Evolutionary conservation across 805 yeast species (phyloP).

Genomic region (Nakazawaea peltata): DNA sequence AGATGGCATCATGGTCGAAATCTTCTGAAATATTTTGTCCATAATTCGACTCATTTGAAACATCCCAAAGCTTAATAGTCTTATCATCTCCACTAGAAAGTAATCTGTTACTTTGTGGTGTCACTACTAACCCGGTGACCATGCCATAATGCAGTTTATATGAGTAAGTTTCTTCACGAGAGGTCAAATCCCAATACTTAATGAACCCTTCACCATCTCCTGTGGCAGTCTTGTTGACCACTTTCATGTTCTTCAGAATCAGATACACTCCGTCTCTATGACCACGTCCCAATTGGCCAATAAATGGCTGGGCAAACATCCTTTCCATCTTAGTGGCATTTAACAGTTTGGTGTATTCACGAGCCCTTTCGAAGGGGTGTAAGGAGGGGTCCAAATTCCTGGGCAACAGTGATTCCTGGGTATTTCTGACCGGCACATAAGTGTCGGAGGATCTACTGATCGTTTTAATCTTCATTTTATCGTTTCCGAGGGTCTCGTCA

Average conservation of each 20-base stretch:
- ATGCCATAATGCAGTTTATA: slow-evolving; percentile 88
- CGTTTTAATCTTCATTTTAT: slow-evolving; percentile 77
- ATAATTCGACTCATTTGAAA: slow-evolving; percentile 32
- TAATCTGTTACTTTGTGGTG: slow-evolving; percentile 54
- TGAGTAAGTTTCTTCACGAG: slow-evolving; percentile 65
- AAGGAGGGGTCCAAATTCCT: slow-evolving; percentile 88
- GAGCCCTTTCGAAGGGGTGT: slow-evolving; percentile 95
- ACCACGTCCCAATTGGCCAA: slow-evolving; percentile 91
- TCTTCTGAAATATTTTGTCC: slow-evolving; percentile 16
- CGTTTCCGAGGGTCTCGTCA: neutral
- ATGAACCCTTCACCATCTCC: slow-evolving; percentile 95
- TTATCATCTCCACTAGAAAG: slow-evolving; percentile 89
- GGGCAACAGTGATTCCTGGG: slow-evolving; percentile 82
- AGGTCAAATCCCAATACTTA: slow-evolving; percentile 87
- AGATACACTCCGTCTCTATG: slow-evolving; percentile 92
- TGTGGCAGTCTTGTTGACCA: slow-evolving; percentile 71
- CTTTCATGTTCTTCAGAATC: slow-evolving; percentile 68
- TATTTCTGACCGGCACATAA: slow-evolving; percentile 85
- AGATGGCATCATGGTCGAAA: slow-evolving; percentile 19
- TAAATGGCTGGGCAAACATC: slow-evolving; percentile 95
- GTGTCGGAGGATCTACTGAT: slow-evolving; percentile 84
- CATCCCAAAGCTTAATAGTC: slow-evolving; percentile 84
- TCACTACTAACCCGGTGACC: slow-evolving; percentile 69
- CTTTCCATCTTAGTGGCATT: slow-evolving; percentile 94
- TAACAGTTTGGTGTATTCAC: slow-evolving; percentile 91